phyloP scores from a whole-genome alignment of 257 asterid genomes.

The Echites panduratus region DNA sequence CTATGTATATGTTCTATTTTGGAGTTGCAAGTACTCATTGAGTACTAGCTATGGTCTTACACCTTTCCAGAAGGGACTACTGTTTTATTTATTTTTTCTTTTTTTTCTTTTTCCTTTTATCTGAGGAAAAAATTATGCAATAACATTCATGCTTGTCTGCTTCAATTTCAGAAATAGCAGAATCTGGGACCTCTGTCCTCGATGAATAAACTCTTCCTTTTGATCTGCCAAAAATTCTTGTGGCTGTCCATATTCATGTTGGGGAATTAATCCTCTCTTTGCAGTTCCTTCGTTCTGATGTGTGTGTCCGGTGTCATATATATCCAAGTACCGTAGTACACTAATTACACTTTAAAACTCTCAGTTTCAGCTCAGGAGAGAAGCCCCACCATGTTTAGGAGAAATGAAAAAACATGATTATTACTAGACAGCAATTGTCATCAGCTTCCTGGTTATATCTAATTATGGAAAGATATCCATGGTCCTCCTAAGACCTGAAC shows the following conservation, averaged over 20 bases:
- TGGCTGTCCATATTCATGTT: constrained; percentile 5
- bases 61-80: not conserved
- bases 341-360: not conserved
- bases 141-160: constrained; percentile 3
- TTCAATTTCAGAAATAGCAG: not conserved
- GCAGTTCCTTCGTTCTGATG: not conserved
- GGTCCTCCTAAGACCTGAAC: not conserved
- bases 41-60: not conserved
- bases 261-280: not conserved
- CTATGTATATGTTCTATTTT: not conserved
- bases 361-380: constrained; percentile 6
- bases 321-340: not conserved
- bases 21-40: not conserved
- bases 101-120: not conserved
- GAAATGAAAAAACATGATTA: not conserved
- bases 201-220: not conserved
- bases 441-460: not conserved
- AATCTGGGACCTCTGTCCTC: constrained; percentile 10
- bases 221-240: constrained; percentile 5
- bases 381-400: not conserved
- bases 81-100: no score
- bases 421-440: not conserved
- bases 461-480: not conserved
- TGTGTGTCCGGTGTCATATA: not conserved
- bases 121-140: not conserved